Evolutionary conservation across 164 flowering plant species (phyloP).

Genomic region (Chloranthus sessilifolius): DNA sequence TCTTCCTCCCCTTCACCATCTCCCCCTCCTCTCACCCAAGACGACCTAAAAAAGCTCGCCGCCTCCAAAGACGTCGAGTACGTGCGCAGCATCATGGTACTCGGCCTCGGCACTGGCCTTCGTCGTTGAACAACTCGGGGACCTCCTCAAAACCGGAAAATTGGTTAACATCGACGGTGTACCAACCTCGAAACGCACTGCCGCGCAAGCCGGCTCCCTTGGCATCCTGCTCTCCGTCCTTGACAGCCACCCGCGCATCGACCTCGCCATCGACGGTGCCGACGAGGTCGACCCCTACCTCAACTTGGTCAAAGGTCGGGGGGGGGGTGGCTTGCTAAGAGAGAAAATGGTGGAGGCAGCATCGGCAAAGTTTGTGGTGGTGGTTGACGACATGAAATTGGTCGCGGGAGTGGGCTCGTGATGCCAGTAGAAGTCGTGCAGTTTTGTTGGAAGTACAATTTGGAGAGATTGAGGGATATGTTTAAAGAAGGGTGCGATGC

Average conservation of each 20-base stretch:
- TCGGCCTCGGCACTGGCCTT: conserved; percentile 17
- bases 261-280: conserved; percentile 16
- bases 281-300: conserved; percentile 16
- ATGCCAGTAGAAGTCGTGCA: conserved; percentile 16
- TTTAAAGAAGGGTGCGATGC: conserved; percentile 13
- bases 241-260: conserved; percentile 8
- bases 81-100: conserved; percentile 10
- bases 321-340: conserved; percentile 13
- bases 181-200: conserved; percentile 18
- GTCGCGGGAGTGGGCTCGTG: conserved; percentile 8
- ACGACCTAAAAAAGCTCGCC: conserved; percentile 12
- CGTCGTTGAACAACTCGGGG: conserved; percentile 10
- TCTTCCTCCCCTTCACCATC: neutral
- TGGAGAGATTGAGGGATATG: conserved; percentile 4
- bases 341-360: conserved; percentile 21
- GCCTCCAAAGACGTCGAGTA: conserved; percentile 15
- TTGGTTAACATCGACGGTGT: conserved; percentile 10
- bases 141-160: conserved; percentile 6
- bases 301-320: conserved; percentile 14
- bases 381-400: conserved; percentile 11
- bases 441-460: conserved; percentile 14
- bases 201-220: conserved; percentile 14
- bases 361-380: conserved; percentile 8
- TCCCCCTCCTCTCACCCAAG: conserved; percentile 6
- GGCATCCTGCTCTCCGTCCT: conserved; percentile 10